Evolutionary conservation across 176 grass and related monocot species (phyloP).

Genomic region (Echinochloa phyllopogon): DNA sequence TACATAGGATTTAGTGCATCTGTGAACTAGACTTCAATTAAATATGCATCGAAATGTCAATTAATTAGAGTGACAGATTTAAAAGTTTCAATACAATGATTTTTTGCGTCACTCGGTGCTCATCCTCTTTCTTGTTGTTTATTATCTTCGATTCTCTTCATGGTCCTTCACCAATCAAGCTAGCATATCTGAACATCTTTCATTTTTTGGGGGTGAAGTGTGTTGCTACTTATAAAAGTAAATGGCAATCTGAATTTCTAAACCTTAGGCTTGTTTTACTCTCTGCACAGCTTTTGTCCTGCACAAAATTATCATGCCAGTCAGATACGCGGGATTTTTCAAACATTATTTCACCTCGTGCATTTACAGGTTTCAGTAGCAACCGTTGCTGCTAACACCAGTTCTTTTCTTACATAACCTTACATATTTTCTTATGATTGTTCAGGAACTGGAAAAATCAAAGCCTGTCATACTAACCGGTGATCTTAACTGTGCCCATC

Average conservation of each 20-base stretch:
- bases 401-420: constrained; percentile 9
- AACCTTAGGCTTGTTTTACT: background rate
- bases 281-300: background rate
- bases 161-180: constrained; percentile 20
- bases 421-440: constrained; percentile 14
- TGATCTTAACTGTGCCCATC: constrained; percentile 75
- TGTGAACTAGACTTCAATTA: background rate
- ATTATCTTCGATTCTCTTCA: constrained; percentile 1
- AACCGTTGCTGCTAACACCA: background rate
- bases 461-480: constrained; percentile 81
- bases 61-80: background rate
- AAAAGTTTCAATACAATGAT: background rate
- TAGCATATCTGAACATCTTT: constrained; percentile 20
- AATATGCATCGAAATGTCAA: background rate
- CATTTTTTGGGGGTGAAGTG: background rate
- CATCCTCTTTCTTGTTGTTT: background rate
- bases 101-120: background rate
- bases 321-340: constrained; percentile 18
- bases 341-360: constrained; percentile 19
- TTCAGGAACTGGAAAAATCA: constrained; percentile 68
- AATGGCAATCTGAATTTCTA: constrained; percentile 14
- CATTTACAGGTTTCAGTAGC: constrained; percentile 9
- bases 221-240: constrained; percentile 6
- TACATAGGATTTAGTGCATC: background rate
- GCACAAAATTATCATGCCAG: background rate